These are phyloP conservation scores for Lasiosphaeriaceae sp. DNA, from an alignment of 495 filamentous ascomycete genomes.

Conservation along the genomic window DNA sequence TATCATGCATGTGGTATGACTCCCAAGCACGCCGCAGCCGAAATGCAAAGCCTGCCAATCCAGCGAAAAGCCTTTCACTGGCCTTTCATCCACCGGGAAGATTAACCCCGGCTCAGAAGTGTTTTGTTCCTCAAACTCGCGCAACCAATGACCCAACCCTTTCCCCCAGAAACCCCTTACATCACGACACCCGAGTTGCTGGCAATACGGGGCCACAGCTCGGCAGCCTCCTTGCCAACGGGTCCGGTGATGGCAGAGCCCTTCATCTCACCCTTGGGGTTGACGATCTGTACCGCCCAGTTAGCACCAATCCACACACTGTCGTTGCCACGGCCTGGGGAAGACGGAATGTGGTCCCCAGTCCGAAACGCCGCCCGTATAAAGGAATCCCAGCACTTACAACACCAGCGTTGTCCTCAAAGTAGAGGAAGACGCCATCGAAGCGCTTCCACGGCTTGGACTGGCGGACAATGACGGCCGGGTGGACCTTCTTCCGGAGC, in stretches of 20 bases:
- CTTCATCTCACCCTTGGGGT: slow-evolving; percentile 99
- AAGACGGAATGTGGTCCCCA: neutral
- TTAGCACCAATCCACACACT: neutral
- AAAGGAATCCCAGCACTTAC: slow-evolving; percentile 52
- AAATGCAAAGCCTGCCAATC: slow-evolving; percentile 38
- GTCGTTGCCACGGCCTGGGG: neutral
- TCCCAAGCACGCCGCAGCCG: slow-evolving; percentile 36
- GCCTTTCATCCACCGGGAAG: slow-evolving; percentile 23
- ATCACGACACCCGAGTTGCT: slow-evolving; percentile 99
- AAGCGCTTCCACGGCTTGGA: slow-evolving; percentile 98
- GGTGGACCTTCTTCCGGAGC: slow-evolving; percentile 99
- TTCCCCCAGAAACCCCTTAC: slow-evolving; percentile 54
- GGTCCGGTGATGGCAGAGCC: slow-evolving; percentile 98
- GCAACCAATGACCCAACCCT: slow-evolving; percentile 19
- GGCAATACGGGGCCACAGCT: slow-evolving; percentile 99
- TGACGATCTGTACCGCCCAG: slow-evolving; percentile 73
- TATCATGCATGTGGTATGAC: slow-evolving; percentile 37
- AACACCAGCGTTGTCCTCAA: slow-evolving; percentile 99
- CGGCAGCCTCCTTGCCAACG: slow-evolving; percentile 99
- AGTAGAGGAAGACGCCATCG: slow-evolving; percentile 98
- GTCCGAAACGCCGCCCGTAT: neutral
- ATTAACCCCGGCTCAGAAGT: slow-evolving; percentile 14
- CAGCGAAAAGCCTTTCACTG: slow-evolving; percentile 21
- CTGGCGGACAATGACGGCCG: slow-evolving; percentile 95
- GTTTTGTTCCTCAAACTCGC: slow-evolving; percentile 26